Base-by-base conservation (phyloP, 345 rosid species). In the Salix udensis region DNA sequence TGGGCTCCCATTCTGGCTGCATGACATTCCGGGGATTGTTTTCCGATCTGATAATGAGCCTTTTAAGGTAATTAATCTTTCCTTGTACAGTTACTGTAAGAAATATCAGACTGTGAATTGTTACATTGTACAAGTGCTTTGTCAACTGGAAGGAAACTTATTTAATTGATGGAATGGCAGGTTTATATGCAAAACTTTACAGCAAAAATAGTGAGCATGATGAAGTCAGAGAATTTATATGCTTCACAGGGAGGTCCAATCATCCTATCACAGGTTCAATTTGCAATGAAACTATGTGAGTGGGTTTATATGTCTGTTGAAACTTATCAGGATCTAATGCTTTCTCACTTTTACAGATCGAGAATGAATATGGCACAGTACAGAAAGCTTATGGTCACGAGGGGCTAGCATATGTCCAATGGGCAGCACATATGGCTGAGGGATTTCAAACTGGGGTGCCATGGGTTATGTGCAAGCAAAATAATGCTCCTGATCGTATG, bases 211-310 rank as follows among this genome's bases (percentile, higher is more conserved):
- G 96, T 90, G 61, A 85, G 78, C 69, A 74, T 91, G 93, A 86
- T 94, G 98, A 87, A 89, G 71, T 75, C 88, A 1, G 89, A 91
- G 55, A 84, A 78, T 40, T 74, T 92, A 67, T 92, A 75, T 79
- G 97, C 94, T 80, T 92, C 97, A 1, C 97, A 94, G 78, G 96
- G 97, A 77, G 97, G 98, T 12, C 97, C 98, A 14, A 92, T 91
- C 67, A 91, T 94, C 80, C 81, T 92, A 66, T 92, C 97, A 19
- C 97, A 94, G 96, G 94, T 76, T 90, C 74, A 23, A 2, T 34
- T 65, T 67, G 14, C 8, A 3, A 36, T 37, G 15, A 34, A 46
- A n/a, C 24, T 21, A 11, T 2, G 31, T 11, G 28, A 4, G 24
- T 26, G 50, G 76, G 15, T 34, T 34, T 34, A 34, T 26, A 42